Evolutionary conservation across 768 basidiomycete species (phyloP), one percentile per base, ranked within the genome.

Genomic region (Gyrodon lividus): DNA sequence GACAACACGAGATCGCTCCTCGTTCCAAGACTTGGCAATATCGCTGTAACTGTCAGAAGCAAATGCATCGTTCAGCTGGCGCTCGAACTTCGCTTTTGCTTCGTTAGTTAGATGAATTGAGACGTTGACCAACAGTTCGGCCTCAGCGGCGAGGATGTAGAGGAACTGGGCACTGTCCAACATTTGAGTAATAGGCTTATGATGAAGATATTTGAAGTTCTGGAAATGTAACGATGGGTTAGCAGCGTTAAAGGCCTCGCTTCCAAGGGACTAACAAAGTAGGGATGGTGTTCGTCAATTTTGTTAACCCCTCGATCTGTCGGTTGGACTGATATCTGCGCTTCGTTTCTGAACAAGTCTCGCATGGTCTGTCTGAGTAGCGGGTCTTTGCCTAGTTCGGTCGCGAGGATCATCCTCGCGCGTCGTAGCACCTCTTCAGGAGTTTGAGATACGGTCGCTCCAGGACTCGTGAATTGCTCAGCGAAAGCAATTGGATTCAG

Each of bases 321-420:
- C 0, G 96, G 94, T 43, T 78, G 75, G 14, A 95, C 84, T 19
- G 87, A 84, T 28, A 98, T 74, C 17, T 82, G 75, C 2, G 87
- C 96, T 55, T 86, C 82, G 12, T 77, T 74, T 62, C 80, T 84
- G 76, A 93, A 94, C 33, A 81, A 64, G 49, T 83, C 77, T 46
- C 97, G 83, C 45, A 92, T 83, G 50, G 84, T 78, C 55, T 85
- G 83, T 37, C 92, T 78, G 26, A 99, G 78, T 10, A 92, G 72
- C 12, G 96, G 96, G 66, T 99, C 96, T 64, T 90, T 95, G 30
- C 91, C 90, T 16, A 98, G 78, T 66, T 98, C 97, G 0, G 89
- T 92, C 6, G 87, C 80, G 42, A 98, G 72, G 50, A 98, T 87
- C 76, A 91, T 80, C 43, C 90, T 82, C 9, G 92, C 89, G 30